phyloP scores from a whole-genome alignment of 2,329 filamentous ascomycete genomes.

The Davidsoniella eucalypti region DNA sequence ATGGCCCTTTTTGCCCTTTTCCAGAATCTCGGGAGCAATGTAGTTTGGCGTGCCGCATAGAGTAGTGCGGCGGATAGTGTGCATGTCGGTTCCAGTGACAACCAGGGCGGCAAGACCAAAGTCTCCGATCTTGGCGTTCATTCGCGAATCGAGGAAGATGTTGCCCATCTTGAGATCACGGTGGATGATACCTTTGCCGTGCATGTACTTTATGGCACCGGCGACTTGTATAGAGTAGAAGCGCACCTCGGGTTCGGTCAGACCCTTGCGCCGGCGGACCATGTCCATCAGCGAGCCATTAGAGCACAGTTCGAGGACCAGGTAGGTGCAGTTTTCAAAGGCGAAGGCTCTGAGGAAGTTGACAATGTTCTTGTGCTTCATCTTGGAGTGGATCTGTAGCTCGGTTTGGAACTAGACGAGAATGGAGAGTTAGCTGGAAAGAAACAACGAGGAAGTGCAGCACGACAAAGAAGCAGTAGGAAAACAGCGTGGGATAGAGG shows the following conservation, averaged over 20 bases:
- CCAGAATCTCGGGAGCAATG: constrained; percentile 88
- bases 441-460: neutral
- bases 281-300: constrained; percentile 97
- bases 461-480: neutral
- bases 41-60: constrained; percentile 97
- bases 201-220: constrained; percentile 95
- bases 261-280: constrained; percentile 77
- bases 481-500: neutral
- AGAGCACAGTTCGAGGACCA: constrained; percentile 83
- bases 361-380: constrained; percentile 90
- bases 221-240: constrained; percentile 91
- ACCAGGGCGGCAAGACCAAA: constrained; percentile 88
- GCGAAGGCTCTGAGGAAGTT: constrained; percentile 90
- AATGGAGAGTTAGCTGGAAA: constrained; percentile 13
- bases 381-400: constrained; percentile 95
- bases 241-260: constrained; percentile 86
- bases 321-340: constrained; percentile 75
- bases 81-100: constrained; percentile 80
- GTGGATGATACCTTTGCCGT: constrained; percentile 89
- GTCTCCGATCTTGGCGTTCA: constrained; percentile 97
- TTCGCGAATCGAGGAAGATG: constrained; percentile 80
- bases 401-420: constrained; percentile 53
- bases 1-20: constrained; percentile 86
- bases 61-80: constrained; percentile 69
- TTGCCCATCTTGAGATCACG: constrained; percentile 97